Percentiles rank a stretch among this genome's conserved stretches.
Conservation (phyloP, 108 stramenopile genomes). For the Cyclotella sp. region DNA sequence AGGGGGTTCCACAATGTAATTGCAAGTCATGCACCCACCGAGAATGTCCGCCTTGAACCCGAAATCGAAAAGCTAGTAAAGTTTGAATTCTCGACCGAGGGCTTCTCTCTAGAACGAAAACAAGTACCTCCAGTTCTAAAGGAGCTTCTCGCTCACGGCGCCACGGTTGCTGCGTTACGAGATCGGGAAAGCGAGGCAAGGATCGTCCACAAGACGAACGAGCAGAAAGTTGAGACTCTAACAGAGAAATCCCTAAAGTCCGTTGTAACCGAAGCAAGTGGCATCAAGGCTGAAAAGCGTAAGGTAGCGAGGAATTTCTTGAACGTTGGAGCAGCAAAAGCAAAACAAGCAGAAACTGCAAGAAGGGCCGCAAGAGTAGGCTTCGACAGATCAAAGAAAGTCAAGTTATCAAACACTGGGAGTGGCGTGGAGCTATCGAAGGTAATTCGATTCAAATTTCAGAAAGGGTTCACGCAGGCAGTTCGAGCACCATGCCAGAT, state of each 20-base stretch:
- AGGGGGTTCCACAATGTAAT: conserved; percentile 19
- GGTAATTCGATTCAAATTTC: conserved; percentile 81
- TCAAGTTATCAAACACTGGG: conserved; percentile 77
- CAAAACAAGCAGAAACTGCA: conserved; percentile 68
- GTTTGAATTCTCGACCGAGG: conserved; percentile 40
- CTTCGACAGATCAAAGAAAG: conserved; percentile 61
- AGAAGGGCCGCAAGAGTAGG: conserved; percentile 67
- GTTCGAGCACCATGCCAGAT: conserved; percentile 71
- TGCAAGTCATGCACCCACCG: conserved; percentile 6
- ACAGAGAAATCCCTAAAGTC: conserved; percentile 17
- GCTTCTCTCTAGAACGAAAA: conserved; percentile 8
- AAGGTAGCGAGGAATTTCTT: conserved; percentile 65
- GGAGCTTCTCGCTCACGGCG: conserved; percentile 74
- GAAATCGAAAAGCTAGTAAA: conserved; percentile 69
- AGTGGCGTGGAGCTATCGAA: conserved; percentile 70
- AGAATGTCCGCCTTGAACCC: conserved; percentile 75
- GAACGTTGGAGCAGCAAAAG: conserved; percentile 64
- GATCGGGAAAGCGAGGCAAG: conserved; percentile 45
- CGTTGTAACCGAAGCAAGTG: conserved; percentile 9
- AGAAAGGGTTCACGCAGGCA: conserved; percentile 88
- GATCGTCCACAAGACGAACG: conserved; percentile 12
- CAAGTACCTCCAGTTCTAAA: conserved; percentile 59
- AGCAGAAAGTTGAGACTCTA: not conserved
- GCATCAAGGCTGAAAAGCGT: conserved; percentile 17
- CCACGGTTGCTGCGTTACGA: conserved; percentile 60